Conservation (phyloP, 1,284 basidiomycete genomes). For the Pseudozyma tsukubaensis region DNA sequence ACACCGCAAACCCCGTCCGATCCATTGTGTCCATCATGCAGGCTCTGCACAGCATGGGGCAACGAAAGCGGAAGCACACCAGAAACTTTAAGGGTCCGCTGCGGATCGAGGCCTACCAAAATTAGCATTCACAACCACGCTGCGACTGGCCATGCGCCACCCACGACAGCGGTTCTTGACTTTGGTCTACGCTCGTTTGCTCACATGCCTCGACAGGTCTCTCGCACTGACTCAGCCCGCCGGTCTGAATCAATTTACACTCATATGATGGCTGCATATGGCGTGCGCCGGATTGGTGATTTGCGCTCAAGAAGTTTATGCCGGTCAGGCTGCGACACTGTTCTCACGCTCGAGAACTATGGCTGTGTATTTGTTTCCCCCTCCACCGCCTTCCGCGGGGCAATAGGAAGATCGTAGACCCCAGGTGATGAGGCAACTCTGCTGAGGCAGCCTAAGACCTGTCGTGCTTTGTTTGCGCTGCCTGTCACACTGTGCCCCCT, state of each 20-base stretch:
- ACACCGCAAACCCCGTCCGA: no score
- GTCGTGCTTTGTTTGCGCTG: background rate
- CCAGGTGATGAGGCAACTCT: background rate
- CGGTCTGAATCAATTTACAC: no score
- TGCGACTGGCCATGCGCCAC: background rate
- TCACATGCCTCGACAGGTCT: slow-evolving; percentile 6
- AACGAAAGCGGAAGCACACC: background rate
- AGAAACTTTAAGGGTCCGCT: no score
- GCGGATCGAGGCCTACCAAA: no score
- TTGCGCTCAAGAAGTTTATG: background rate
- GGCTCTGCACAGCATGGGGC: background rate
- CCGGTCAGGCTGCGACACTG: slow-evolving; percentile 4
- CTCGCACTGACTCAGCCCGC: background rate
- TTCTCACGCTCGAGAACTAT: background rate
- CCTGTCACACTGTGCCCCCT: background rate
- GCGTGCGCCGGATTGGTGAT: background rate
- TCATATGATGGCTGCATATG: no score
- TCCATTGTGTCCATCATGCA: no score
- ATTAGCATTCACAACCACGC: no score
- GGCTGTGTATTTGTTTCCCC: background rate
- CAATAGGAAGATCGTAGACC: no score
- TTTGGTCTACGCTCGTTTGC: no score
- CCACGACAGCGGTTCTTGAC: no score
- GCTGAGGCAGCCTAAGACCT: slow-evolving; percentile 17
- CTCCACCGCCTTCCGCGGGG: no score